Percentiles rank a stretch among this genome's conserved stretches.
Conservation (phyloP, 129 eudicot species). For the Helianthus tuberosus region DNA sequence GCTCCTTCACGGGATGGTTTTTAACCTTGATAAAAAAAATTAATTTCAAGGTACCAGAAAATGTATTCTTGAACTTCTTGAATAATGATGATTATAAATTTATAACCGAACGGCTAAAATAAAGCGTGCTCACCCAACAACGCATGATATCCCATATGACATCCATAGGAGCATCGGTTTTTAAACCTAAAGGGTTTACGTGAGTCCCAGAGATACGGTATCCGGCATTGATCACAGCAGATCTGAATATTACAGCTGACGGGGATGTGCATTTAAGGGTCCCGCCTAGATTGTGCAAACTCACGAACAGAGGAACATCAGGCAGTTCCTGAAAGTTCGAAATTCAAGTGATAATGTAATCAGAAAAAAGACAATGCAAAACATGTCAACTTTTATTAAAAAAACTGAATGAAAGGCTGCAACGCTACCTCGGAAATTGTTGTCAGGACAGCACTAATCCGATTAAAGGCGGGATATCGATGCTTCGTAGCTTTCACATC, state of each 20-base stretch:
- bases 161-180: constrained; percentile 92
- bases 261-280: constrained; percentile 95
- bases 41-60: background rate
- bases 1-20: constrained; percentile 90
- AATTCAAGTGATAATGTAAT: background rate
- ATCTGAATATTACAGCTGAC: constrained; percentile 84
- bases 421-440: constrained; percentile 79
- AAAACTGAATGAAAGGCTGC: background rate
- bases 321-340: constrained; percentile 70
- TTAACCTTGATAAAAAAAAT: constrained; percentile 46
- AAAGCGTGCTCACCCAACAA: constrained; percentile 74
- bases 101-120: background rate
- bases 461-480: constrained; percentile 82
- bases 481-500: constrained; percentile 71
- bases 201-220: constrained; percentile 94
- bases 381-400: background rate
- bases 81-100: background rate
- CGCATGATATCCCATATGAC: constrained; percentile 99
- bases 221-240: constrained; percentile 95
- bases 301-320: constrained; percentile 85
- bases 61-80: constrained; percentile 18
- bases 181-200: constrained; percentile 81
- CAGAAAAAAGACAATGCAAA: background rate
- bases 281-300: constrained; percentile 89
- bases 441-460: constrained; percentile 81